Evolutionary conservation across 805 yeast genomes (phyloP), one percentile per base, ranked within the genome.

Genomic region (Tanozyma kutaoensis): DNA sequence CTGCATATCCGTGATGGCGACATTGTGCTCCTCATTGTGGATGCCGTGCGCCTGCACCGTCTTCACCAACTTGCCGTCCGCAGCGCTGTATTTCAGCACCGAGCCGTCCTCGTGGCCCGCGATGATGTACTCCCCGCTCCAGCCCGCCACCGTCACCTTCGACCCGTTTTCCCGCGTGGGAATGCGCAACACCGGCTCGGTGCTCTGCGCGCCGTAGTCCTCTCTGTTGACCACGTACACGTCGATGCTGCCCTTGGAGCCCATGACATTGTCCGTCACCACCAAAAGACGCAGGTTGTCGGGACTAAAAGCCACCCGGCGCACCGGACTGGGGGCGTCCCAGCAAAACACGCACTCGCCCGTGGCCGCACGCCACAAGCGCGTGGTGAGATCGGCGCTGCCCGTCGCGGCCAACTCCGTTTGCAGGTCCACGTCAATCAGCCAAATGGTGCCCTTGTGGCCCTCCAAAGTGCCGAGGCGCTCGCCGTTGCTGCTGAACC

Each of bases 401-500:
- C 95, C 96, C 3, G 98, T 86, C 31, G 76, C 72, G 37, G 82
- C 74, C 35, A 68, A 66, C 22, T 66, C 61, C n/a, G 88, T 65
- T 30, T 68, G 66, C 22, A 59, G 52, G 51, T 82, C 91, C 24
- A 85, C 76, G 50, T 86, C 97, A 38, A 91, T 76, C 19, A 95
- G 76, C 91, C 93, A 84, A 44, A 91, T 76, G 29, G 95, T 80
- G 75, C 98, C 98, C 32, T 67, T 66, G 53, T 91, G 97, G 21
- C 66, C 66, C 31, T 59, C 72, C 40, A 82, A 70, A 33, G 99
- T 91, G 27, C 98, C 99, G 32, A 91, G 57, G 54, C 97, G 73
- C 59, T 91, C 98, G 44, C 99, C 99, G 52, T 86, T 88, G 36
- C 79, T 75, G 17, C 96, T 72, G 56, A 70, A 91, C 96, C 97